These are phyloP conservation scores for Acacia melanoxylon DNA, from an alignment of 306 rosid species.

Conservation along the genomic window DNA sequence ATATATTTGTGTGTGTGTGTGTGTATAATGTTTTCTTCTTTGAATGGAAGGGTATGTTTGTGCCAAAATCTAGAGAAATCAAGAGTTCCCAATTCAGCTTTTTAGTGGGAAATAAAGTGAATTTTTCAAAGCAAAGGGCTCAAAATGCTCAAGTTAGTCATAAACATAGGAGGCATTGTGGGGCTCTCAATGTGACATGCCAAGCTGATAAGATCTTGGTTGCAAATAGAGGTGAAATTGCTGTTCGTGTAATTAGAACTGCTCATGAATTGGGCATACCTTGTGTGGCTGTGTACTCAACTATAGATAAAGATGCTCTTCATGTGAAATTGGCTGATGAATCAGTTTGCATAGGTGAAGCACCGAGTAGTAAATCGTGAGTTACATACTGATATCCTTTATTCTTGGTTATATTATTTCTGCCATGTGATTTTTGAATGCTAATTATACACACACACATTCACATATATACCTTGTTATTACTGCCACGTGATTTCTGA, in stretches of 20 bases:
- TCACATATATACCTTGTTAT: neutral
- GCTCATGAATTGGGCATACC: constrained; percentile 98
- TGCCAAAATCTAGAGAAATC: constrained; percentile 48
- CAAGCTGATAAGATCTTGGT: constrained; percentile 70
- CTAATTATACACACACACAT: neutral
- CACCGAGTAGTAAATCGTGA: constrained; percentile 90
- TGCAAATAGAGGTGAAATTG: constrained; percentile 95
- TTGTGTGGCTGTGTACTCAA: constrained; percentile 97
- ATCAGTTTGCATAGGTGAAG: constrained; percentile 96
- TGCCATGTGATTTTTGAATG: neutral
- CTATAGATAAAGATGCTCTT: constrained; percentile 92
- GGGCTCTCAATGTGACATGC: constrained; percentile 56
- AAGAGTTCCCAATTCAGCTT: constrained; percentile 75
- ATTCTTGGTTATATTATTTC: neutral
- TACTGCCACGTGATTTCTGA: too few relatives aligned
- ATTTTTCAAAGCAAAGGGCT: constrained; percentile 55
- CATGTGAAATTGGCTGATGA: constrained; percentile 98
- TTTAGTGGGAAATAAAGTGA: constrained; percentile 52
- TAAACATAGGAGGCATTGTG: constrained; percentile 42
- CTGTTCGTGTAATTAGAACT: constrained; percentile 91
- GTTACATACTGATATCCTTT: constrained; percentile 4
- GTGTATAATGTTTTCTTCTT: neutral
- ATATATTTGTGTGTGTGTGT: neutral
- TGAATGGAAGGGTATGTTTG: constrained; percentile 58
- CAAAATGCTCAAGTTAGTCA: constrained; percentile 31